Evolutionary conservation across 225 moss, liverwort and hornwort species (phyloP).

Genomic region (Polytrichum formosum): DNA sequence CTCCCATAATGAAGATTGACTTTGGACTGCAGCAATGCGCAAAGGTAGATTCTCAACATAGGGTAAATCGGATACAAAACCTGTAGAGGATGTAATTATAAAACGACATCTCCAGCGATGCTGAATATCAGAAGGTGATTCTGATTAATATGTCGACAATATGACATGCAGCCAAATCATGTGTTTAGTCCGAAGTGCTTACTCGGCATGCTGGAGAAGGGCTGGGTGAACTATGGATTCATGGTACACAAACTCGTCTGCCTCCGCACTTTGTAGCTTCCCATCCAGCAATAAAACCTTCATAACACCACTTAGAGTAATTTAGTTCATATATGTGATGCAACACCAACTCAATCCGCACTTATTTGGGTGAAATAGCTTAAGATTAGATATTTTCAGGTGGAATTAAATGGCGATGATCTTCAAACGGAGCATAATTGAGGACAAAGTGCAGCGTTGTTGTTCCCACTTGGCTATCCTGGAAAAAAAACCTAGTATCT

Average conservation of each 20-base stretch:
- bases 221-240: constrained; percentile 88
- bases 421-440: no score
- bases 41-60: background rate
- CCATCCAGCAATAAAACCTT: constrained; percentile 88
- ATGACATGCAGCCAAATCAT: no score
- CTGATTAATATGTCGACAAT: no score
- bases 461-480: no score
- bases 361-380: no score
- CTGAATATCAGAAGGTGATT: no score
- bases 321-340: background rate
- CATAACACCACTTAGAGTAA: background rate
- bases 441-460: no score
- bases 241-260: constrained; percentile 93
- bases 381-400: no score
- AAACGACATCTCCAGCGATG: no score
- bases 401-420: no score
- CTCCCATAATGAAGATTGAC: constrained; percentile 88
- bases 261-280: constrained; percentile 91
- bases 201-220: constrained; percentile 76
- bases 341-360: background rate
- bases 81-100: no score
- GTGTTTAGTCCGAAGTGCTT: constrained; percentile 8
- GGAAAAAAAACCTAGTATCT: no score
- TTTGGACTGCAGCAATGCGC: constrained; percentile 50
- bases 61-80: background rate